phyloP scores from a whole-genome alignment of 129 eudicot species.

The Rutidosis leptorrhynchoides region DNA sequence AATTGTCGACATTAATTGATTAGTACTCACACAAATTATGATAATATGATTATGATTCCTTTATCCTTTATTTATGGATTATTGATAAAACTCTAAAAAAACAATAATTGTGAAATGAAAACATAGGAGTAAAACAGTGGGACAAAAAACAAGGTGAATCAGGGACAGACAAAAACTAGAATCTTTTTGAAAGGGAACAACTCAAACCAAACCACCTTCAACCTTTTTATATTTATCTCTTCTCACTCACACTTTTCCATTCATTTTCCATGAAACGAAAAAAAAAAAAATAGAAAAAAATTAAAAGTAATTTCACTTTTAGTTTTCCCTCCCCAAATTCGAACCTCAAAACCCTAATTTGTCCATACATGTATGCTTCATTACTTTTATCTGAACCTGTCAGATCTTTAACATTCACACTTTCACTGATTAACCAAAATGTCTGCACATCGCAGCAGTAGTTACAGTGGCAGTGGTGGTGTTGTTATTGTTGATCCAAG shows the following conservation, averaged over 20 bases:
- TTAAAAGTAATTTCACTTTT: neutral
- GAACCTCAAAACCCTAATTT: constrained; percentile 33
- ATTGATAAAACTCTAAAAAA: no score
- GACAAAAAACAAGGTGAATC: constrained; percentile 17
- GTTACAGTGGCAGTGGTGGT: constrained; percentile 38
- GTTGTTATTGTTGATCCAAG: constrained; percentile 81
- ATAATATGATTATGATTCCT: no score
- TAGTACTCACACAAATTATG: no score
- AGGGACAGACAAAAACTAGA: constrained; percentile 12
- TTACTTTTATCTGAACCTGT: constrained; percentile 19
- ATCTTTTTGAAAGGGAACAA: constrained; percentile 22
- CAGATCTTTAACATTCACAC: constrained; percentile 32
- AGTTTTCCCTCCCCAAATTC: constrained; percentile 36
- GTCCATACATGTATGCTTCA: neutral
- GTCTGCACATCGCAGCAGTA: constrained; percentile 41
- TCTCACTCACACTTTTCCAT: constrained; percentile 9
- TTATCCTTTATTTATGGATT: no score
- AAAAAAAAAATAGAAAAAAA: no score
- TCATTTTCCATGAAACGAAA: constrained; percentile 12
- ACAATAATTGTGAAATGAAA: constrained; percentile 3
- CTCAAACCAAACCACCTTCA: constrained; percentile 2
- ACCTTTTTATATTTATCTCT: neutral
- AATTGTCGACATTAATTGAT: no score
- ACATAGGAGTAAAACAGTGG: constrained; percentile 14
- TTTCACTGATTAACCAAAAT: constrained; percentile 19